Evolutionary conservation across 2,329 filamentous ascomycete genomes (phyloP), one percentile per base, ranked within the genome.

Genomic region (Pseudogymnoascus sp.): DNA sequence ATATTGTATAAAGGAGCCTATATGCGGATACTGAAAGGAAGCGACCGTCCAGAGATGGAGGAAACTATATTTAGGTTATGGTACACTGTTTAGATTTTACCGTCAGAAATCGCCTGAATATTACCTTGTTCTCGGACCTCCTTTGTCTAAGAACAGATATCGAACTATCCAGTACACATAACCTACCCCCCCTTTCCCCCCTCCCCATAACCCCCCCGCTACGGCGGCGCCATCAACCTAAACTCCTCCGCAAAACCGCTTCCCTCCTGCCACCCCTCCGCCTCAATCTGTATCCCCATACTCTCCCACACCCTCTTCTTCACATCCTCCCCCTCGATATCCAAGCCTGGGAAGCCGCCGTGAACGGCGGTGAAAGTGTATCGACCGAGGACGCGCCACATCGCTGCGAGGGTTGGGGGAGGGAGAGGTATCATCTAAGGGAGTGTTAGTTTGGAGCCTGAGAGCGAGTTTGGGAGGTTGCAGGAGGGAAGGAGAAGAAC

Each of bases 221-320:
- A 46, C 41, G 6, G 11, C 11, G 41, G 41, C 22, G 7, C 41
- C 19, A 26, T 24, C 19, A 46, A n/a, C 22, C 22, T 14, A 46
- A 46, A 46, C 4, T 26, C 19, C 22, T 46, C 41, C 11, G 41
- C 41, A 46, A 46, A 46, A 1, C 22, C 41, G 4, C 8, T 19
- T 4, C 19, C 40, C 19, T 19, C 8, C 6, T 22, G 19, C 64
- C 66, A 70, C 4, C 70, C 72, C 68, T 72, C 70, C 12, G 64
- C 65, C 24, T 72, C 77, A 2, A 87, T 78, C 71, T 91, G 89
- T 19, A 91, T 89, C 78, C 90, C 84, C 81, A 90, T 90, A 72
- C 89, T 93, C 65, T 91, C 84, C 70, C 92, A 70, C 26, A 93
- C 81, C 66, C 88, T 82, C 64, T 72, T 71, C 77, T 89, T 91